Evolutionary conservation across 805 yeast genomes (phyloP), one percentile per base, ranked within the genome.

Genomic region (Barnettozyma sucrosica): DNA sequence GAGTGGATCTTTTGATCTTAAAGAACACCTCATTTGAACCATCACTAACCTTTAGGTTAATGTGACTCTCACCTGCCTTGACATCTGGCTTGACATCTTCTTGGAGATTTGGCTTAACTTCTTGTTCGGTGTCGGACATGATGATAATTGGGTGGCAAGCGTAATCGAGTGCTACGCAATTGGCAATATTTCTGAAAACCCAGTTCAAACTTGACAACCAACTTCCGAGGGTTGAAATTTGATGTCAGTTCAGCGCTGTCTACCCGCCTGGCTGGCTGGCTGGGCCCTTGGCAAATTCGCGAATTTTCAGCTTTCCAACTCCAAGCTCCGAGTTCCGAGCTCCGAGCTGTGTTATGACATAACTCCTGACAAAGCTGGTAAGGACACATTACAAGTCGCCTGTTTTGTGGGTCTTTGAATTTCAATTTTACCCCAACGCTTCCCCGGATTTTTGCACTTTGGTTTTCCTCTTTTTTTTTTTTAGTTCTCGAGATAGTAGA

Each of bases 1-100:
- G 96, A 5, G 99, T 93, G 36, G 90, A 76, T 69, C 87, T 79
- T 72, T 90, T 89, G 68, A 93, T 92, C 68, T 92, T 90, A 82
- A 93, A 93, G 67, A 85, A 89, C 53, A 93, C 90, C 67, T 93
- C 99, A 19, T 95, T 85, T 46, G 84, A 76, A 42, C 96, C 95
- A 67, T 93, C 99, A 32, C 95, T 83, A 42, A 93, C 99, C 68
- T 89, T 89, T 69, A 93, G 72, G 74, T 88, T 89, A 68, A 93
- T 85, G 70, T 89, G 97, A 37, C 89, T 85, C 60, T 84, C 90
- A n/a, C 42, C 46, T 45, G 79, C 70, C 61, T 79, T 79, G 59
- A 72, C 72, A 43, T 77, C 81, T 50, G 78, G 70, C 61, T 68
- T 68, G 39, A 48, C 51, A 51, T 70, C 63, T 42, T 70, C 72